These are phyloP conservation scores for Mycena filopes DNA, from an alignment of 768 basidiomycete species.

Conservation along the genomic window DNA sequence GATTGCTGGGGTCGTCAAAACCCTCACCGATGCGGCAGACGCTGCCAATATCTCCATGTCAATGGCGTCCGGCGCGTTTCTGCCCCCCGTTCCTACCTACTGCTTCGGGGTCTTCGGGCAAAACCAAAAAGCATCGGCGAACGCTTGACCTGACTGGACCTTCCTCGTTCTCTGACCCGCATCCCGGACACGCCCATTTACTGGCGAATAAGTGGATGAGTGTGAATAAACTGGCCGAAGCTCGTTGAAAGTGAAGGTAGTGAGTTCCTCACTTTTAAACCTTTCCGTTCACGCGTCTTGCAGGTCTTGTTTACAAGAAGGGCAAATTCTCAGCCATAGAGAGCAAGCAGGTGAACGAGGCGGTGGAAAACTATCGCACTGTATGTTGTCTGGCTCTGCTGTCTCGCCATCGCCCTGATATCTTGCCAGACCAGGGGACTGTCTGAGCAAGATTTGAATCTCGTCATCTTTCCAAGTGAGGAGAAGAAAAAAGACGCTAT, in stretches of 20 bases:
- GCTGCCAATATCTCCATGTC: constrained; percentile 45
- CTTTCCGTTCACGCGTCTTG: constrained; percentile 14
- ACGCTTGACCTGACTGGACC: constrained; percentile 55
- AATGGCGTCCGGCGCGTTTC: constrained; percentile 30
- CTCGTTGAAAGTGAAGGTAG: constrained; percentile 76
- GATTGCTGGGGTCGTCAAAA: constrained; percentile 73
- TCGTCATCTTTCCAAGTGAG: constrained; percentile 76
- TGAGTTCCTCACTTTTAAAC: not conserved
- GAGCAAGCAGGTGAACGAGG: constrained; percentile 69
- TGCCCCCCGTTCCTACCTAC: constrained; percentile 24
- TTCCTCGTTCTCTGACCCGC: constrained; percentile 52
- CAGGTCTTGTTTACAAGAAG: constrained; percentile 88
- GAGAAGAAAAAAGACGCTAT: constrained; percentile 68
- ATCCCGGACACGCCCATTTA: constrained; percentile 70
- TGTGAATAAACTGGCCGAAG: constrained; percentile 71
- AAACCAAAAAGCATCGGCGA: constrained; percentile 35
- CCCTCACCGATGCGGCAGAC: constrained; percentile 61
- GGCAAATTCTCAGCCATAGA: constrained; percentile 88
- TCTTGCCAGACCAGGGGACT: constrained; percentile 60
- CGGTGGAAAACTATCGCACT: constrained; percentile 73
- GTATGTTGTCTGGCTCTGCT: not conserved
- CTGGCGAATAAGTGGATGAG: constrained; percentile 86
- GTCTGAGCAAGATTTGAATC: constrained; percentile 61
- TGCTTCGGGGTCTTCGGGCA: constrained; percentile 43
- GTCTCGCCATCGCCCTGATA: constrained; percentile 5